Percentiles rank a stretch among this genome's conserved stretches.
phyloP scores from a whole-genome alignment of 2,329 filamentous ascomycete genomes.

The Cadophora sp. region DNA sequence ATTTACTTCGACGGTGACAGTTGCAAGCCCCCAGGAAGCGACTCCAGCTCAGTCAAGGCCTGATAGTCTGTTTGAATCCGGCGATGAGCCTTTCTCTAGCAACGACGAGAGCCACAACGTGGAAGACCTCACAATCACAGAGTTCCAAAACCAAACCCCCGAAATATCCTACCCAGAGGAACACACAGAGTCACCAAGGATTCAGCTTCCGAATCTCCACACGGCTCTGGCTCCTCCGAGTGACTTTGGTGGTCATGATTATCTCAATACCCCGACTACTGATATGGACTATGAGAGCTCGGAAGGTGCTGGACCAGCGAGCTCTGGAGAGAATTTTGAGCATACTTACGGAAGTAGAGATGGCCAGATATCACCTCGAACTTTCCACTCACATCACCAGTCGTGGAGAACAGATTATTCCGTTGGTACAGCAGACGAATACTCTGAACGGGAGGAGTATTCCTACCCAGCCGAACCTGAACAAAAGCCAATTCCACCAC shows the following conservation, averaged over 20 bases:
- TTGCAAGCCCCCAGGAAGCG: constrained; percentile 30
- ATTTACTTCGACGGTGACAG: constrained; percentile 32
- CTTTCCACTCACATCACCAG: constrained; percentile 36
- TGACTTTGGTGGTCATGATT: constrained; percentile 34
- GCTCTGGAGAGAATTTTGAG: constrained; percentile 30
- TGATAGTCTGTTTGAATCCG: constrained; percentile 24
- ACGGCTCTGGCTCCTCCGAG: constrained; percentile 37
- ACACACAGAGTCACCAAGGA: constrained; percentile 27
- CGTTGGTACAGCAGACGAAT: constrained; percentile 38
- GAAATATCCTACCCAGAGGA: constrained; percentile 30
- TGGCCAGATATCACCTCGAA: constrained; percentile 28
- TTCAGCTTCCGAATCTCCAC: constrained; percentile 39
- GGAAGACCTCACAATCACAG: constrained; percentile 10
- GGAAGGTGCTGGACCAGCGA: constrained; percentile 33
- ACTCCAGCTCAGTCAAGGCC: constrained; percentile 21
- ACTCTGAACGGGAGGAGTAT: constrained; percentile 32
- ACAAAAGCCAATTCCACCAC: constrained; percentile 50
- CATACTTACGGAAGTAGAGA: constrained; percentile 33
- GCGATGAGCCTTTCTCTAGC: constrained; percentile 21
- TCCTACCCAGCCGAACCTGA: constrained; percentile 39
- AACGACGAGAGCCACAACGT: constrained; percentile 6
- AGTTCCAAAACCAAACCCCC: constrained; percentile 16
- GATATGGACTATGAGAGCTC: constrained; percentile 46
- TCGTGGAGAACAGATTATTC: constrained; percentile 44
- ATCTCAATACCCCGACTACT: constrained; percentile 40